Evolutionary conservation across 805 yeast genomes (phyloP), one percentile per base, ranked within the genome.

Genomic region (Kockiozyma suomiensis): DNA sequence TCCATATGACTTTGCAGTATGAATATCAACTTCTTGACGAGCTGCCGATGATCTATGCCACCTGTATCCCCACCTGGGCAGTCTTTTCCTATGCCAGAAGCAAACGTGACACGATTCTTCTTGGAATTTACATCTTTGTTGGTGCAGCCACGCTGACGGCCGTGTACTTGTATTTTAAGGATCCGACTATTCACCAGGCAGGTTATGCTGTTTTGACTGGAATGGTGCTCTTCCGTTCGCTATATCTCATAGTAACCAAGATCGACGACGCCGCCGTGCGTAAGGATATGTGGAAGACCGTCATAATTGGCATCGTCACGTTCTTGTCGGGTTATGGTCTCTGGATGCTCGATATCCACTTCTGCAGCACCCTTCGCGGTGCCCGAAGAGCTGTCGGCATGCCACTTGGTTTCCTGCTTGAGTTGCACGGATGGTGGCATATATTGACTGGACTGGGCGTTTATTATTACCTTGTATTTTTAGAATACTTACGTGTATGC

Each of bases 371-470:
- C 25, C 85, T 89, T 73, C 80, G 85, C 41, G 61, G 73, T 5
- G 69, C 82, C 15, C 81, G 97, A 72, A 81, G 94, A 60, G 66
- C 75, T 3, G 72, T 85, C 13, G 96, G 97, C 2, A 81, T 87
- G 76, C 97, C 97, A 1, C 81, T 86, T 54, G 98, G 98, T 1
- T 81, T 90, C 62, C 66, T 93, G 2, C 77, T 93, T 37, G 98
- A 93, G 73, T 87, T 96, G 30, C 98, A 93, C 70, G 97, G 96
- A 25, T 93, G 97, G 97, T 93, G 98, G 98, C 98, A 93, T 71
- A 59, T 74, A 45, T 64, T 72, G 49, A 74, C 76, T 42, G 96
- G 96, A 0, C 76, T 85, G 21, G 97, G 97, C 1, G 94, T 93
- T 10, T 93, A 93, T 73, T 87, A 80, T 71, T 92, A 90, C 75